These are phyloP conservation scores for Osmanthus fragrans DNA, from an alignment of 257 asterid genomes.

Conservation along the genomic window DNA sequence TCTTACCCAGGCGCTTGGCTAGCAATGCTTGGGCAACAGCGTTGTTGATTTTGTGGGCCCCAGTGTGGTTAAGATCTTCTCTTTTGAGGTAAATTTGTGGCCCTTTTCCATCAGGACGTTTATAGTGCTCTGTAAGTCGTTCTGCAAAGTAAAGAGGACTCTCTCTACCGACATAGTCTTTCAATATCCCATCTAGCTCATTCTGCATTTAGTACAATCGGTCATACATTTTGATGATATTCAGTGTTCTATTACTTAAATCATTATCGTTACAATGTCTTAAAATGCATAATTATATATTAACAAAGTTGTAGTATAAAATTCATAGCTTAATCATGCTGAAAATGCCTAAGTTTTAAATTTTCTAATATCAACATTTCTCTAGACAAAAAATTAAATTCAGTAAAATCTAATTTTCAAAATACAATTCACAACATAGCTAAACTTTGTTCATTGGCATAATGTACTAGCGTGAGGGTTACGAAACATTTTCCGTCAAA, in stretches of 20 bases:
- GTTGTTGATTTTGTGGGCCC: conserved; percentile 95
- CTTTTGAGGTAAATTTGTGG: conserved; percentile 84
- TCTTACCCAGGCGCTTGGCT: conserved; percentile 88
- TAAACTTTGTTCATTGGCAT: background rate
- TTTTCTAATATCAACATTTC: background rate
- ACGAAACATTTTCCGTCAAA: background rate
- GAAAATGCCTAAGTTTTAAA: background rate
- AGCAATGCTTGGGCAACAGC: conserved; percentile 91
- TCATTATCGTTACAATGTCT: background rate
- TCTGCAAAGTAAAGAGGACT: conserved; percentile 92
- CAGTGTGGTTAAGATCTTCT: conserved; percentile 96
- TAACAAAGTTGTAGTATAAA: background rate
- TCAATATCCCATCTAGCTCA: conserved; percentile 78
- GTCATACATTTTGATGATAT: background rate
- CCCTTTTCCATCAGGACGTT: conserved; percentile 65
- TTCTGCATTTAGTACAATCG: conserved; percentile 42
- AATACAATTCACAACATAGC: background rate
- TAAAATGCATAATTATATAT: background rate
- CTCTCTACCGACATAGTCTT: conserved; percentile 95
- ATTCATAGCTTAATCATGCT: background rate
- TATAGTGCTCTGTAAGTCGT: conserved; percentile 86
- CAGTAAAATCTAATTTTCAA: background rate
- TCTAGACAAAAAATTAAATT: background rate
- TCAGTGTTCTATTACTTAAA: background rate
- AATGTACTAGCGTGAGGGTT: too few species aligned